These are phyloP conservation scores for Aspergillus felis DNA, from an alignment of 2,329 filamentous ascomycete species.

Conservation along the genomic window DNA sequence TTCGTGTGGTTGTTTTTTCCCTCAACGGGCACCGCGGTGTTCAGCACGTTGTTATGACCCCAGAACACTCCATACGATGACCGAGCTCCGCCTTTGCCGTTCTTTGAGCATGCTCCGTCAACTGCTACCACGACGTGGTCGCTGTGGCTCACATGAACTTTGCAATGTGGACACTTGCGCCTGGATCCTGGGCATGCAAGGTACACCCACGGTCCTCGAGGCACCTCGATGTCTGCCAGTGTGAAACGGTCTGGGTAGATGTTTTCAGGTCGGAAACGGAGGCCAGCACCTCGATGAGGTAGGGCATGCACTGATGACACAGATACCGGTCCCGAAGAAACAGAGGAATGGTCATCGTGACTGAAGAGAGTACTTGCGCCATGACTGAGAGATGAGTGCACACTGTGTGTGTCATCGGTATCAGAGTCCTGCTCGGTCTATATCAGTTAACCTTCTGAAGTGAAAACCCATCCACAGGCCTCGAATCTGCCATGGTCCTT, in stretches of 20 bases:
- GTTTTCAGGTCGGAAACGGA: neutral
- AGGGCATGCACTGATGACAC: no score
- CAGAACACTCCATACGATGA: neutral
- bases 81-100: neutral
- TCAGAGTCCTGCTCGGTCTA: neutral
- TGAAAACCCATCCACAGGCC: neutral
- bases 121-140: slow-evolving; percentile 1
- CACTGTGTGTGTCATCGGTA: neutral
- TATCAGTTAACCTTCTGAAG: neutral
- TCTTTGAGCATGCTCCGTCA: neutral
- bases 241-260: neutral
- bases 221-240: neutral
- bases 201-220: neutral
- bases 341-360: neutral
- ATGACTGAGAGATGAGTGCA: neutral
- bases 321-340: neutral
- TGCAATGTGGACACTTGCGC: neutral
- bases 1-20: neutral
- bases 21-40: neutral
- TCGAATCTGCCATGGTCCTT: neutral
- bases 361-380: neutral
- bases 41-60: neutral
- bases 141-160: neutral
- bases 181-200: neutral
- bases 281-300: neutral